Evolutionary conservation across 2,329 filamentous ascomycete species (phyloP).

Genomic region (Lasiodiplodia hormozganensis): DNA sequence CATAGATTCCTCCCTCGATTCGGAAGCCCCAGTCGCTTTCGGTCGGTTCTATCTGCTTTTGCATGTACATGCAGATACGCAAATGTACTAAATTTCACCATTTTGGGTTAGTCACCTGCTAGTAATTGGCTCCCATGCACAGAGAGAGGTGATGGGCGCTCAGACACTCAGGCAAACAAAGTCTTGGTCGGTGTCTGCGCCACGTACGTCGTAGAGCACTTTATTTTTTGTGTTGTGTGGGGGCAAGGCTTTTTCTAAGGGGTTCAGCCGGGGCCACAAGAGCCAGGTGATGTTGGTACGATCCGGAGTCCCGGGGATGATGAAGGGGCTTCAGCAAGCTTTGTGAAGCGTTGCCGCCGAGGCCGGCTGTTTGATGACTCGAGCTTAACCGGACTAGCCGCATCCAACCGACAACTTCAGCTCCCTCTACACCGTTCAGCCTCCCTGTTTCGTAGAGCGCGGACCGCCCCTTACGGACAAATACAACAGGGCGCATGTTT

Average conservation of each 20-base stretch:
- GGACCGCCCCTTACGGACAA: slow-evolving; percentile 6
- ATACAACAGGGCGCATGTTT: neutral
- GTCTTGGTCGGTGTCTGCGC: neutral
- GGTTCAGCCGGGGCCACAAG: neutral
- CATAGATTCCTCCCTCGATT: neutral
- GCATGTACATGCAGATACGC: too few relatives aligned
- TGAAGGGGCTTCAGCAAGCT: slow-evolving; percentile 25
- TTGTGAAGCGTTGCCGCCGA: slow-evolving; percentile 26
- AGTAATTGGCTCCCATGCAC: too few relatives aligned
- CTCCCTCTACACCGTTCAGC: neutral
- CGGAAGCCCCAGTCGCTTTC: too few relatives aligned
- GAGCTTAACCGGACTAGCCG: slow-evolving; percentile 16
- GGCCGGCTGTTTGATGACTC: slow-evolving; percentile 22
- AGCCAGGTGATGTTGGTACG: neutral
- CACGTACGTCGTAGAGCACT: neutral
- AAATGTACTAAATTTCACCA: too few relatives aligned
- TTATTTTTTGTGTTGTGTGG: neutral
- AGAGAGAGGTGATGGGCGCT: too few relatives aligned
- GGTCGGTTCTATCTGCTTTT: too few relatives aligned
- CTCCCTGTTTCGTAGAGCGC: slow-evolving; percentile 8
- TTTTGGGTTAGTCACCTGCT: too few relatives aligned
- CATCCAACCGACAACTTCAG: neutral
- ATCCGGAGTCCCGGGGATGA: slow-evolving; percentile 16
- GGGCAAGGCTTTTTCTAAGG: neutral
- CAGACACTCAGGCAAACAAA: neutral